These are phyloP conservation scores for Gyrodon lividus DNA, from an alignment of 768 basidiomycete genomes.

Conservation along the genomic window DNA sequence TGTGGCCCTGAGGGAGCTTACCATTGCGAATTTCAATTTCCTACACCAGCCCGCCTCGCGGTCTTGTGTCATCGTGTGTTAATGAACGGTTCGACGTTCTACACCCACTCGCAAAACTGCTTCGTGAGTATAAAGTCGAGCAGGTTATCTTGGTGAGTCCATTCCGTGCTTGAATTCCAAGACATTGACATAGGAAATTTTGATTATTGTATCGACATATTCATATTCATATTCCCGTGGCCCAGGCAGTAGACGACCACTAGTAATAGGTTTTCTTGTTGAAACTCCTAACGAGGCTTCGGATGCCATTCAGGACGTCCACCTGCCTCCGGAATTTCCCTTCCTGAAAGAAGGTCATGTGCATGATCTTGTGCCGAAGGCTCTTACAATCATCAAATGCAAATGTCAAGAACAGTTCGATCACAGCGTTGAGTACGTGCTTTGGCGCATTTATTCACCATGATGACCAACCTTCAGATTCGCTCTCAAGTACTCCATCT, in stretches of 20 bases:
- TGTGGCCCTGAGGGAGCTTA: too few relatives aligned
- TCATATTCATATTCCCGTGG: too few relatives aligned
- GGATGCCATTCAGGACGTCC: conserved; percentile 21
- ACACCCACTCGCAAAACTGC: conserved; percentile 7
- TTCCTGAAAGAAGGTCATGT: conserved; percentile 37
- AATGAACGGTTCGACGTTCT: too few relatives aligned
- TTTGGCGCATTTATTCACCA: background rate
- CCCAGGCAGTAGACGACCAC: conserved; percentile 27
- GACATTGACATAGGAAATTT: conserved; percentile 33
- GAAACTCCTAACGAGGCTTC: conserved; percentile 23
- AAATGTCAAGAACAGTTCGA: conserved; percentile 34
- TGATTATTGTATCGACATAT: too few relatives aligned
- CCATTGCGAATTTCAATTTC: too few relatives aligned
- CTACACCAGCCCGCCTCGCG: too few relatives aligned
- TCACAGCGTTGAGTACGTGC: conserved; percentile 34
- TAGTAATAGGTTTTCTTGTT: conserved; percentile 29
- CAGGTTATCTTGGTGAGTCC: conserved; percentile 30
- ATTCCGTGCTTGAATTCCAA: conserved; percentile 4
- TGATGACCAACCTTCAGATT: conserved; percentile 2
- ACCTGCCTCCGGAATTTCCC: conserved; percentile 27
- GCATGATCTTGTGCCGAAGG: conserved; percentile 33
- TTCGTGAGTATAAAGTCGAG: conserved; percentile 34
- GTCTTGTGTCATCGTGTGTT: too few relatives aligned
- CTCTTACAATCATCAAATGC: conserved; percentile 33
- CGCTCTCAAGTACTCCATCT: conserved; percentile 2